Conservation (phyloP, 768 basidiomycete genomes). For the Lactarius hengduanensis region DNA sequence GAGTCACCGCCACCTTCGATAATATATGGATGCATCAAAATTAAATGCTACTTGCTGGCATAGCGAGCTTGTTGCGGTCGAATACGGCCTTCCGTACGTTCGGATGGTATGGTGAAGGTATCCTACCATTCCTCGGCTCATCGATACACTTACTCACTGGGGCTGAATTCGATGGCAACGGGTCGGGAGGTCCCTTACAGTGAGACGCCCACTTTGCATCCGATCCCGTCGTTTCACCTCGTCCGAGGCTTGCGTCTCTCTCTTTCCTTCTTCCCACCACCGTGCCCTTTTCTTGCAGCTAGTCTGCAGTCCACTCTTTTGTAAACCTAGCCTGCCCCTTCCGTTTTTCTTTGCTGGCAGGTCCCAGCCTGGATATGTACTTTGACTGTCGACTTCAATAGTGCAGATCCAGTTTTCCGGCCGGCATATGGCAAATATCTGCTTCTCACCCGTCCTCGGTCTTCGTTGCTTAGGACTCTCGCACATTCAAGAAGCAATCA, state of each 20-base stretch:
- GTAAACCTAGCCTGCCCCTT: conserved; percentile 23
- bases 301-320: conserved; percentile 53
- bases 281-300: conserved; percentile 37
- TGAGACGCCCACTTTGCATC: background rate
- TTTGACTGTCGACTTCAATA: conserved; percentile 26
- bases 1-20: background rate
- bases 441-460: conserved; percentile 66
- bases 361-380: conserved; percentile 40
- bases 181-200: background rate
- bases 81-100: background rate
- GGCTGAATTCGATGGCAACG: conserved; percentile 1
- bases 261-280: background rate
- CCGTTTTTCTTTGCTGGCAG: conserved; percentile 31
- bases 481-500: conserved; percentile 43
- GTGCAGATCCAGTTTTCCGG: conserved; percentile 27
- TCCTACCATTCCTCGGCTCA: background rate
- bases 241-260: background rate
- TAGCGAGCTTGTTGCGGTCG: background rate
- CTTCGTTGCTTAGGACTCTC: conserved; percentile 66
- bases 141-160: background rate
- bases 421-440: conserved; percentile 38
- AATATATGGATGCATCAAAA: background rate
- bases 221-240: background rate
- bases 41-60: background rate
- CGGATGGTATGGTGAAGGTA: background rate